Conservation (phyloP, 306 rosid genomes). For the Begonia masoniana region DNA sequence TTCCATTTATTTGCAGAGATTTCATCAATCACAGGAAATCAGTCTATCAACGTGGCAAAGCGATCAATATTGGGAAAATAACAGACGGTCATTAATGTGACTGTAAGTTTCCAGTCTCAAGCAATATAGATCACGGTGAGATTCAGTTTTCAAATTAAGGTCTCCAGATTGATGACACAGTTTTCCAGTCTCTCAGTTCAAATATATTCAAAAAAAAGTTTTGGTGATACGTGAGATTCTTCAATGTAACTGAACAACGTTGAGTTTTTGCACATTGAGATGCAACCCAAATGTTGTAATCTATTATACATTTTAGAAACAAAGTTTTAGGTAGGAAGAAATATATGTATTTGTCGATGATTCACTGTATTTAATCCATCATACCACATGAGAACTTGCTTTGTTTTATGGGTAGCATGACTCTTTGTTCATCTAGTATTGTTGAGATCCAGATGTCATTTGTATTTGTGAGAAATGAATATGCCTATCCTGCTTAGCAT, state of each 20-base stretch:
- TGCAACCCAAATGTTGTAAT: not conserved
- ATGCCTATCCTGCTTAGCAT: slow-evolving; percentile 10
- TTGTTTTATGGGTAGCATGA: too few relatives aligned
- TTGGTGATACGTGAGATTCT: slow-evolving; percentile 15
- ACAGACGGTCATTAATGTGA: slow-evolving; percentile 34
- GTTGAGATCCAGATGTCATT: too few relatives aligned
- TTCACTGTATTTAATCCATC: too few relatives aligned
- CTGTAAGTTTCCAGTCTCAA: not conserved
- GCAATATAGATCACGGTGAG: not conserved
- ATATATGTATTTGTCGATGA: too few relatives aligned
- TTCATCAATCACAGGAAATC: slow-evolving; percentile 37
- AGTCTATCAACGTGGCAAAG: slow-evolving; percentile 32
- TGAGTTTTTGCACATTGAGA: slow-evolving; percentile 16
- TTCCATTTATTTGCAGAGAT: slow-evolving; percentile 41
- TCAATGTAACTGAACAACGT: slow-evolving; percentile 8
- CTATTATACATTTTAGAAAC: not conserved
- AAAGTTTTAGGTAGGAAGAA: too few relatives aligned
- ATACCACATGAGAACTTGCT: too few relatives aligned
- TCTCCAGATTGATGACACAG: not conserved
- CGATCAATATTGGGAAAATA: slow-evolving; percentile 19
- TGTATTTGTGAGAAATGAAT: not conserved
- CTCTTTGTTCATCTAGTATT: too few relatives aligned
- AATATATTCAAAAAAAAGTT: not conserved
- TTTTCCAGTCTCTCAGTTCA: not conserved
- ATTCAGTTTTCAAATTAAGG: slow-evolving; percentile 7